A percentile compares a stretch with the other conserved stretches of the same genome.
phyloP scores from a whole-genome alignment of 2,329 filamentous ascomycete species.

The Metarhizium album region DNA sequence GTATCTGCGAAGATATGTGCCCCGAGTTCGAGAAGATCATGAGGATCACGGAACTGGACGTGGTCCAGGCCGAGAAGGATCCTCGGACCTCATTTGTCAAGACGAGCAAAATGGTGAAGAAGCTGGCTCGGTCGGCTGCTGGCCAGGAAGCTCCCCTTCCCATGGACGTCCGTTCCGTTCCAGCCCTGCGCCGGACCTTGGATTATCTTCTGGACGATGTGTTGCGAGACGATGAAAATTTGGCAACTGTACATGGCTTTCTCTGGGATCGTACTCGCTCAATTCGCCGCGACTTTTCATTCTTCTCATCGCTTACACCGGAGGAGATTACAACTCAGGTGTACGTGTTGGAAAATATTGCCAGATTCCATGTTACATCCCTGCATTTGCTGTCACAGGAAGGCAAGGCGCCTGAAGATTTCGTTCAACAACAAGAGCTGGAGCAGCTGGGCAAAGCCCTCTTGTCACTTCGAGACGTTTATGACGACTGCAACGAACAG shows the following conservation, averaged over 20 bases:
- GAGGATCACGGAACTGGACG: conserved; percentile 50
- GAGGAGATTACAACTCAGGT: conserved; percentile 49
- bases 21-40: conserved; percentile 55
- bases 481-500: conserved; percentile 53
- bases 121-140: conserved; percentile 55
- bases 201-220: conserved; percentile 54
- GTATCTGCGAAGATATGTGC: conserved; percentile 60
- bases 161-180: conserved; percentile 54
- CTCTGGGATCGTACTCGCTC: conserved; percentile 59
- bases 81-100: conserved; percentile 32
- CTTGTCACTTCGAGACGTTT: conserved; percentile 53
- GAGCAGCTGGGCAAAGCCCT: conserved; percentile 57
- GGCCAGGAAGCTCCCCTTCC: conserved; percentile 57
- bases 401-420: conserved; percentile 46
- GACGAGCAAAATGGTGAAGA: conserved; percentile 52
- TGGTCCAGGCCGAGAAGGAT: conserved; percentile 45
- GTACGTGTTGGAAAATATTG: conserved; percentile 55
- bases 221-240: conserved; percentile 41
- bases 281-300: conserved; percentile 57
- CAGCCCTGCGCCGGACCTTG: conserved; percentile 46
- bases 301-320: conserved; percentile 49
- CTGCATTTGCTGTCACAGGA: conserved; percentile 51
- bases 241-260: conserved; percentile 49
- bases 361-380: conserved; percentile 55
- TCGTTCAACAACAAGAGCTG: conserved; percentile 56